Conservation (phyloP, 2,329 filamentous ascomycete species). For the Lachnellula hyalina region DNA sequence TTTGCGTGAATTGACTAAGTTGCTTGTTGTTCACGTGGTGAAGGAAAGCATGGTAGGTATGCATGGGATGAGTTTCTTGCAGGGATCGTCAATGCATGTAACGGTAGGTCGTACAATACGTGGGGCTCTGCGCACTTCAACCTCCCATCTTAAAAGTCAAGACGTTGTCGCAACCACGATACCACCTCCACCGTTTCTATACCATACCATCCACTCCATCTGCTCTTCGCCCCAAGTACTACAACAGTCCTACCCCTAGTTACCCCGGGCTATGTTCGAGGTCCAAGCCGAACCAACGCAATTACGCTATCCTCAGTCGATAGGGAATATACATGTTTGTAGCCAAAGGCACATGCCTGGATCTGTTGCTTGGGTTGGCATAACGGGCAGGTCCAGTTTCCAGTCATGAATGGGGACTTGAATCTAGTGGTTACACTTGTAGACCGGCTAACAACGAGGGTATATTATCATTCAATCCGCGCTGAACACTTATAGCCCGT, state of each 20-base stretch:
- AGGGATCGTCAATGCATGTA: too few relatives aligned
- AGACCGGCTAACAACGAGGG: conserved; percentile 57
- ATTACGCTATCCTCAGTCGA: conserved; percentile 1
- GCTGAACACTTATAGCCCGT: not conserved
- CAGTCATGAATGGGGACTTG: conserved; percentile 53
- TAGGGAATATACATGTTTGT: conserved; percentile 6
- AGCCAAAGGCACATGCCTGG: conserved; percentile 23
- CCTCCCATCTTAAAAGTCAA: too few relatives aligned
- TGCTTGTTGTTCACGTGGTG: too few relatives aligned
- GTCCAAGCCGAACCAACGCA: not conserved
- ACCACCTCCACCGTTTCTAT: too few relatives aligned
- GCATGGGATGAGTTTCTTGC: too few relatives aligned
- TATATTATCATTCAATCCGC: conserved; percentile 30
- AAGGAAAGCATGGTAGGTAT: too few relatives aligned
- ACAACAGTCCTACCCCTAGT: not conserved
- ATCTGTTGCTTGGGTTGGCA: conserved; percentile 21
- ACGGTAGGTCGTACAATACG: too few relatives aligned
- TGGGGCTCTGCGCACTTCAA: too few relatives aligned
- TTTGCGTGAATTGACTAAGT: too few relatives aligned
- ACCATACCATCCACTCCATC: too few relatives aligned
- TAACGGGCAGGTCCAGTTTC: conserved; percentile 14
- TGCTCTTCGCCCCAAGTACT: not conserved
- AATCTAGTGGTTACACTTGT: conserved; percentile 57
- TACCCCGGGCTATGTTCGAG: conserved; percentile 1
- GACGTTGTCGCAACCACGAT: too few relatives aligned